phyloP scores from a whole-genome alignment of 2,329 filamentous ascomycete genomes.

The Arthrobotrys entomopaga region DNA sequence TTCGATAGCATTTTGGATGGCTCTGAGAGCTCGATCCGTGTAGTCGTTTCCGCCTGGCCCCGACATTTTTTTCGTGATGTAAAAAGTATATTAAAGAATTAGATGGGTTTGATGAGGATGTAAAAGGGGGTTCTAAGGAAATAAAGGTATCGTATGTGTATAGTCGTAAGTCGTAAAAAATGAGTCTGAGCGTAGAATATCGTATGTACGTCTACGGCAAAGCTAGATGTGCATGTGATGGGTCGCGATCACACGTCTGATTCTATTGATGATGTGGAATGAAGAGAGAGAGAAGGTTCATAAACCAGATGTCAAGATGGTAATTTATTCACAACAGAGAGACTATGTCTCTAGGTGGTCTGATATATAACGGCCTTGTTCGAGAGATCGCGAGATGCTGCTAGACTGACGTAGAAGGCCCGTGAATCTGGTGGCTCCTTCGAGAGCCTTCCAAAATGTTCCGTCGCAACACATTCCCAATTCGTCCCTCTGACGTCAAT shows the following conservation, averaged over 20 bases:
- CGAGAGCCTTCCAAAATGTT: slow-evolving; percentile 42
- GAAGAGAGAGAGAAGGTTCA: slow-evolving; percentile 12
- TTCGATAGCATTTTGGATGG: slow-evolving; percentile 85
- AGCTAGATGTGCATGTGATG: slow-evolving; percentile 41
- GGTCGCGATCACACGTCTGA: slow-evolving; percentile 18
- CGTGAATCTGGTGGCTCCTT: slow-evolving; percentile 39
- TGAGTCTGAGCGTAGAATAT: slow-evolving; percentile 10
- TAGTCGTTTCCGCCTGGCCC: slow-evolving; percentile 65
- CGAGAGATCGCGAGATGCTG: slow-evolving; percentile 22
- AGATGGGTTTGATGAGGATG: background rate
- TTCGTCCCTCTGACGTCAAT: slow-evolving; percentile 46
- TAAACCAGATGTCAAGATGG: slow-evolving; percentile 9
- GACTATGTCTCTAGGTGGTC: slow-evolving; percentile 14
- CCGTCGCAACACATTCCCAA: slow-evolving; percentile 35
- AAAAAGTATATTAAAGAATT: slow-evolving; percentile 29
- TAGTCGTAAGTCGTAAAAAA: slow-evolving; percentile 41
- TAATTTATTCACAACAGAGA: slow-evolving; percentile 32
- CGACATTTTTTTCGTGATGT: slow-evolving; percentile 49
- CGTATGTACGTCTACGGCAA: slow-evolving; percentile 24
- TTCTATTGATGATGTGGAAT: slow-evolving; percentile 16
- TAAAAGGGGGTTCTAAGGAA: background rate
- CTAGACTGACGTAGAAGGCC: slow-evolving; percentile 51
- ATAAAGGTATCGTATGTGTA: slow-evolving; percentile 4
- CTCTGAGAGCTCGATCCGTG: slow-evolving; percentile 90
- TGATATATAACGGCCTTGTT: slow-evolving; percentile 34